A percentile compares a stretch with the other conserved stretches of the same genome.
Evolutionary conservation across 2,329 filamentous ascomycete genomes (phyloP).

Genomic region (Pyrenophora tritici-repentis): DNA sequence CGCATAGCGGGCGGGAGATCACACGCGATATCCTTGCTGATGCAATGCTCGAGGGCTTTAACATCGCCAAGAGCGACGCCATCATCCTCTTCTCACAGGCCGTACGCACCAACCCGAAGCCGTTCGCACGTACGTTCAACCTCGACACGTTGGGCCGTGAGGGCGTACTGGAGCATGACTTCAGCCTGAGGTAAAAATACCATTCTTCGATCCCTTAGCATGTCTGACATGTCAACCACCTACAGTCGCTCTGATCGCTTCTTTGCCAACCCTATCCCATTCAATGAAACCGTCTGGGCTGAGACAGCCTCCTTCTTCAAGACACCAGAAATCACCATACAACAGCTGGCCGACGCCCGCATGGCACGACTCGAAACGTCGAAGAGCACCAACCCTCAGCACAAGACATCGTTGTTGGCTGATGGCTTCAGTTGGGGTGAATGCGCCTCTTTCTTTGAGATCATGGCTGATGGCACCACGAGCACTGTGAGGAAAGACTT

Average conservation of each 20-base stretch:
- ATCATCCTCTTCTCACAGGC: conserved; percentile 12
- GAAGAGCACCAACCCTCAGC: conserved; percentile 10
- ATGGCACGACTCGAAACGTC: conserved; percentile 7
- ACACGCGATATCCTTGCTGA: conserved; percentile 10
- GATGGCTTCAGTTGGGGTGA: conserved; percentile 15
- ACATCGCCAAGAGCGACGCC: conserved; percentile 12
- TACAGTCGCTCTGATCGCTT: conserved; percentile 10
- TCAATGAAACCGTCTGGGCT: conserved; percentile 12
- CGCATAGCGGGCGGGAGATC: conserved; percentile 4
- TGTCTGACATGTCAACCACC: neutral
- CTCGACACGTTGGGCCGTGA: conserved; percentile 11
- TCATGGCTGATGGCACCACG: conserved; percentile 11
- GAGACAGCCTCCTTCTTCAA: conserved; percentile 11
- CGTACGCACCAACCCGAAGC: conserved; percentile 9
- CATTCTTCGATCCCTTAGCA: neutral
- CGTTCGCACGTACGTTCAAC: conserved; percentile 5
- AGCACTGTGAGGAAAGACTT: conserved; percentile 13
- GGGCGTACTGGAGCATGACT: conserved; percentile 10
- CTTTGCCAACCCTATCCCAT: conserved; percentile 11
- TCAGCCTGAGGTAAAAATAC: conserved; percentile 7
- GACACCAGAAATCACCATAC: conserved; percentile 5
- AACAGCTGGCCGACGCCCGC: neutral
- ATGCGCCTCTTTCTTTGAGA: conserved; percentile 13
- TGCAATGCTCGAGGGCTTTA: conserved; percentile 11
- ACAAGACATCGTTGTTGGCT: conserved; percentile 3